phyloP scores from a whole-genome alignment of 2,329 filamentous ascomycete species.

The Tolypocladium endophyticum region DNA sequence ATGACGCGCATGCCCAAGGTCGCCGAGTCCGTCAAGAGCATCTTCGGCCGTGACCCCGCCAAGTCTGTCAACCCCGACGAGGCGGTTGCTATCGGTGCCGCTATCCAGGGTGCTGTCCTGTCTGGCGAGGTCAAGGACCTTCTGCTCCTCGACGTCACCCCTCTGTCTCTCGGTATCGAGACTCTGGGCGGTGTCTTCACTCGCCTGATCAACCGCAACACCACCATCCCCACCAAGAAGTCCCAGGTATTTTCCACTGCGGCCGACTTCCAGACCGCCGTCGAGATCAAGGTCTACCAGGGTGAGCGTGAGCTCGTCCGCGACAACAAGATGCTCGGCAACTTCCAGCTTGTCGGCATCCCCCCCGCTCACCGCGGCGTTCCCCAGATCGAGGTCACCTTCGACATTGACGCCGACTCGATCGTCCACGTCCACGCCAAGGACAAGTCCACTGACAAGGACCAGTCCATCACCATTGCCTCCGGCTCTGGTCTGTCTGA shows the following conservation, averaged over 20 bases:
- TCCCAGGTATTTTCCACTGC: conserved; percentile 96
- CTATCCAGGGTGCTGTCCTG: conserved; percentile 93
- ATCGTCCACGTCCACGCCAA: conserved; percentile 97
- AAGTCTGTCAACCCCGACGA: conserved; percentile 99
- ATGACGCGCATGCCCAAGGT: conserved; percentile 99
- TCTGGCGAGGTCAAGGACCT: conserved; percentile 96
- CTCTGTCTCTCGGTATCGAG: conserved; percentile 95
- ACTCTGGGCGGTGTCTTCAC: conserved; percentile 97
- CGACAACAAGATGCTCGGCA: conserved; percentile 97
- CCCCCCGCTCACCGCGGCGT: conserved; percentile 93
- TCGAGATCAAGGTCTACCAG: conserved; percentile 99
- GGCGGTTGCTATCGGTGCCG: conserved; percentile 94
- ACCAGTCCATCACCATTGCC: conserved; percentile 98
- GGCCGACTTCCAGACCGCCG: conserved; percentile 95
- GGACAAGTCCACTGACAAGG: conserved; percentile 99
- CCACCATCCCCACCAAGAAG: conserved; percentile 98
- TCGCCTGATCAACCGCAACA: conserved; percentile 97
- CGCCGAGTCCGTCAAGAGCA: conserved; percentile 85
- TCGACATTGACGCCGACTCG: conserved; percentile 96
- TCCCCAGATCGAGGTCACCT: conserved; percentile 94
- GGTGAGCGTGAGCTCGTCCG: conserved; percentile 98
- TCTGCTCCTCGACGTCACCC: conserved; percentile 88
- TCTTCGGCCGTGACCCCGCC: conserved; percentile 91
- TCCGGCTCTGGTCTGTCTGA: conserved; percentile 96
- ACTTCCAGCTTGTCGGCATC: conserved; percentile 98